These are phyloP conservation scores for Scutellospora calospora DNA, from an alignment of 371 early-diverging fungal genomes.

Conservation along the genomic window DNA sequence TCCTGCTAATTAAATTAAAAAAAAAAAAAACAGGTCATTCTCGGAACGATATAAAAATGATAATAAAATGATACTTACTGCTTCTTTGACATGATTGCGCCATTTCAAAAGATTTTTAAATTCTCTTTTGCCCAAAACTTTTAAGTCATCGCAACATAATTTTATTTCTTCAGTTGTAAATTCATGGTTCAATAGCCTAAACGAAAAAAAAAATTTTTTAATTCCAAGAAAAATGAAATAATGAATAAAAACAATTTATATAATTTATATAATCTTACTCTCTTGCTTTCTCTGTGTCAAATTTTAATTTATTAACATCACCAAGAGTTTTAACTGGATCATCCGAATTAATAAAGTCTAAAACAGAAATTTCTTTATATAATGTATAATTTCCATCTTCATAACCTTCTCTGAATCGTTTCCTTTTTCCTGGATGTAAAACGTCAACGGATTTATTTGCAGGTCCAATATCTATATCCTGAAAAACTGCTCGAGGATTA, in stretches of 20 bases:
- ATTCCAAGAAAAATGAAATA: not conserved
- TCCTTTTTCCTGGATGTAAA: slow-evolving; percentile 86
- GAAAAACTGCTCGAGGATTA: slow-evolving; percentile 96
- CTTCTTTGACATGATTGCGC: slow-evolving; percentile 78
- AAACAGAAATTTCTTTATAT: slow-evolving; percentile 72
- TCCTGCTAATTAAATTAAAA: not conserved
- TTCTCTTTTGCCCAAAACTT: slow-evolving; percentile 92
- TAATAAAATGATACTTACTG: slow-evolving; percentile 51
- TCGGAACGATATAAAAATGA: not conserved
- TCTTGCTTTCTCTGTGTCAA: slow-evolving; percentile 71
- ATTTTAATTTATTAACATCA: slow-evolving; percentile 75
- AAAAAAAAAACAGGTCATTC: not conserved
- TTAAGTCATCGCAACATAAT: slow-evolving; percentile 84
- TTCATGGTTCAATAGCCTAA: slow-evolving; percentile 64
- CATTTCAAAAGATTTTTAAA: slow-evolving; percentile 91
- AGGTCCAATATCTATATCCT: slow-evolving; percentile 78
- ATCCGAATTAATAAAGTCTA: slow-evolving; percentile 79
- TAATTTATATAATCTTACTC: slow-evolving; percentile 48
- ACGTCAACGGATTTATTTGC: slow-evolving; percentile 62
- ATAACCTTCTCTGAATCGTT: slow-evolving; percentile 95
- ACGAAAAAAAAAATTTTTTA: slow-evolving; percentile 17
- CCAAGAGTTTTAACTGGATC: slow-evolving; percentile 86
- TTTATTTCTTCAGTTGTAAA: slow-evolving; percentile 85
- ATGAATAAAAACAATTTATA: not conserved
- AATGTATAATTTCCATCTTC: slow-evolving; percentile 93